These are phyloP conservation scores for Hagleromyces aurorensis DNA, from an alignment of 805 yeast genomes.

Conservation along the genomic window DNA sequence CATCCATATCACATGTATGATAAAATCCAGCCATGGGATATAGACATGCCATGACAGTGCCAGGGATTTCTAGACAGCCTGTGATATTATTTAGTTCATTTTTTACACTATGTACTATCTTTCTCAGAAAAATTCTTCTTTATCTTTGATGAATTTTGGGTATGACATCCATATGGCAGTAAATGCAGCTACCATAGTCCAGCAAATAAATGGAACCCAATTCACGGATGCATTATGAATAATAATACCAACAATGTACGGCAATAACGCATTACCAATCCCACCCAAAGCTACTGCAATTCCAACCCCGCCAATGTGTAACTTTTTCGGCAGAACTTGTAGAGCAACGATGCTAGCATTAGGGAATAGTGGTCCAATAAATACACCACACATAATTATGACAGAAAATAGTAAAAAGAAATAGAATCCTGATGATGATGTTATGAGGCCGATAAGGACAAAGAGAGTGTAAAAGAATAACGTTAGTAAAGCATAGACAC, in stretches of 20 bases:
- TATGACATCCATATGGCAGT: conserved; percentile 23
- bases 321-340: conserved; percentile 49
- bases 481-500: conserved; percentile 29
- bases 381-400: conserved; percentile 45
- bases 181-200: conserved; percentile 16
- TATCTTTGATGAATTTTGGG: conserved; percentile 22
- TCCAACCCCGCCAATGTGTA: conserved; percentile 64
- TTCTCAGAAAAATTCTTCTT: conserved; percentile 16
- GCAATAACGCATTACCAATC: conserved; percentile 71
- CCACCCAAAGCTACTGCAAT: conserved; percentile 75
- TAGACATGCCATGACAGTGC: too few relatives aligned
- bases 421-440: conserved; percentile 15
- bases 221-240: conserved; percentile 23
- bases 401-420: conserved; percentile 15
- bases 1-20: too few relatives aligned
- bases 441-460: conserved; percentile 16
- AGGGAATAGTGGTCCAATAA: conserved; percentile 67
- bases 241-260: conserved; percentile 50
- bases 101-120: neutral
- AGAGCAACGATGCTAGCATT: conserved; percentile 60
- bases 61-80: too few relatives aligned
- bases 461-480: conserved; percentile 31
- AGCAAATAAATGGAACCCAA: conserved; percentile 25
- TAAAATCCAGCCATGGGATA: too few relatives aligned
- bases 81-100: too few relatives aligned